A percentile compares a stretch with the other conserved stretches of the same genome.
phyloP scores from a whole-genome alignment of 2,329 filamentous ascomycete species.

The Penicillium digitatum region DNA sequence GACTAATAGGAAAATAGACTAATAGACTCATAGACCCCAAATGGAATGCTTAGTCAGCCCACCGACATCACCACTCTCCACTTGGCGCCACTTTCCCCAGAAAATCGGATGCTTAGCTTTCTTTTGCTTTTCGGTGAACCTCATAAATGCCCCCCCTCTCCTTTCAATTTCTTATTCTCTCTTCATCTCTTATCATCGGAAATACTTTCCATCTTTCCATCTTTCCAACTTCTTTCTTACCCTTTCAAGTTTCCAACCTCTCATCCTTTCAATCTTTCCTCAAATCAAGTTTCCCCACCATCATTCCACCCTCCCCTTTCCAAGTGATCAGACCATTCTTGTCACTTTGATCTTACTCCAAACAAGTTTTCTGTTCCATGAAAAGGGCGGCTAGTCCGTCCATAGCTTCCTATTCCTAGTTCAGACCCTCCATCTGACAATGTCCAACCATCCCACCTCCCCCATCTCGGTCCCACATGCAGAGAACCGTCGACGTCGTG shows the following conservation, averaged over 20 bases:
- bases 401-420: constrained; percentile 7
- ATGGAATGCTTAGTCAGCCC: neutral
- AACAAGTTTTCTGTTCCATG: constrained; percentile 11
- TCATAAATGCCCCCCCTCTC: neutral
- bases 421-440: constrained; percentile 24
- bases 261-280: neutral
- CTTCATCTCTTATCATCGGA: no score
- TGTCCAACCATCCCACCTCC: constrained; percentile 44
- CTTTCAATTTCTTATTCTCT: neutral
- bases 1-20: neutral
- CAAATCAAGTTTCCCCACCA: neutral
- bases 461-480: constrained; percentile 38
- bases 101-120: constrained; percentile 16
- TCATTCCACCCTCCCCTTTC: neutral
- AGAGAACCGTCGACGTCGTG: constrained; percentile 42
- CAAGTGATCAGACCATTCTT: neutral
- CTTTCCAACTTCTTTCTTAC: no score
- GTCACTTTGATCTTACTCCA: neutral
- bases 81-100: constrained; percentile 19
- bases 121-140: constrained; percentile 1
- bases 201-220: neutral
- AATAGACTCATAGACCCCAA: neutral
- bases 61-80: constrained; percentile 16
- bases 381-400: constrained; percentile 28
- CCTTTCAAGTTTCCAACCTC: no score